Conservation (phyloP, 352 stramenopile species). For the Blastocystis sp. region DNA sequence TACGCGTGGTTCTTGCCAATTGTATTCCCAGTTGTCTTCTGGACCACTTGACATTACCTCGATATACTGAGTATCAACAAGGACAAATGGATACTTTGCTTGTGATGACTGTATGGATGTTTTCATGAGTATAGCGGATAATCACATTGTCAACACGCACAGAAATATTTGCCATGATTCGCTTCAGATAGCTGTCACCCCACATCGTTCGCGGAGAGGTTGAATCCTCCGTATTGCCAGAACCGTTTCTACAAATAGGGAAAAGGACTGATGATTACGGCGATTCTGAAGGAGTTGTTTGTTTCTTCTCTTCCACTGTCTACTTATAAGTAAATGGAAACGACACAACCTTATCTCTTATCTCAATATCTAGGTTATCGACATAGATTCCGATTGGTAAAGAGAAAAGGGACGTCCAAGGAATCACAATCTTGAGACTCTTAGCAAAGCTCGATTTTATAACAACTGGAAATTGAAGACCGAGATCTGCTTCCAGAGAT, state of each 20-base stretch:
- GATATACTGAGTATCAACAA: background rate
- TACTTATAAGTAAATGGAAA: background rate
- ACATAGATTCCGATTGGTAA: constrained; percentile 54
- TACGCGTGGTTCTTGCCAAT: constrained; percentile 35
- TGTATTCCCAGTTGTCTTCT: constrained; percentile 44
- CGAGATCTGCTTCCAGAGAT: constrained; percentile 25
- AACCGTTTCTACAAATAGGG: background rate
- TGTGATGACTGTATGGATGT: constrained; percentile 23
- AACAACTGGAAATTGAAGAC: constrained; percentile 12
- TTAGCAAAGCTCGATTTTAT: constrained; percentile 53
- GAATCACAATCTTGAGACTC: constrained; percentile 60
- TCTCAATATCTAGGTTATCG: constrained; percentile 43
- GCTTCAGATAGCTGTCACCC: constrained; percentile 40
- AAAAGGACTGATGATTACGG: background rate
- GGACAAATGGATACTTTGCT: background rate
- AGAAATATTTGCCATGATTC: constrained; percentile 43
- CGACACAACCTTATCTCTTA: constrained; percentile 24
- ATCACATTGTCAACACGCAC: constrained; percentile 47
- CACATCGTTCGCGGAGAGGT: background rate
- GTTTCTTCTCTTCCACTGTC: background rate
- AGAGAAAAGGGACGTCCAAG: constrained; percentile 59
- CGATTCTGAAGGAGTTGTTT: background rate
- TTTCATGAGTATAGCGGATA: constrained; percentile 25
- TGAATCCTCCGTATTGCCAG: too few species aligned
- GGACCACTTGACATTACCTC: constrained; percentile 49